Conservation (phyloP, 148 eudicot species). For the Nyssa sinensis region DNA sequence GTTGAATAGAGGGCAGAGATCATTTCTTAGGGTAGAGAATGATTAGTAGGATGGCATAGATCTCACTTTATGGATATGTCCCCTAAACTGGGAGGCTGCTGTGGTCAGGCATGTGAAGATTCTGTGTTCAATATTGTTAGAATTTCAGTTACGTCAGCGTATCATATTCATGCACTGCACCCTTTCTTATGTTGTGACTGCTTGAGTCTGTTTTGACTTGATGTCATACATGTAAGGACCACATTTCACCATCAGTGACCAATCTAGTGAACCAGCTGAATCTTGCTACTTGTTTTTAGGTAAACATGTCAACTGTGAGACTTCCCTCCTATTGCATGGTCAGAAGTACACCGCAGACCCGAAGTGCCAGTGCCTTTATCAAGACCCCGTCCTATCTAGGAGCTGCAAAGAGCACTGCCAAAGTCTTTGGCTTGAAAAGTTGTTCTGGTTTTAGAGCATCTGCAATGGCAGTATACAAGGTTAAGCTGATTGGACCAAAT, state of each 20-base stretch:
- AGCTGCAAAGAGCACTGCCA: conserved; percentile 34
- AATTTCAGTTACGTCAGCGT: not conserved
- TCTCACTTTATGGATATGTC: not conserved
- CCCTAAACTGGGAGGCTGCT: not conserved
- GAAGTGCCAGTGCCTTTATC: conserved; percentile 17
- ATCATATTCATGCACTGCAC: not conserved
- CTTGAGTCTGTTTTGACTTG: not conserved
- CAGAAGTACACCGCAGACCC: conserved; percentile 25
- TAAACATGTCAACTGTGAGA: conserved; percentile 45
- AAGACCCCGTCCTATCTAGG: conserved; percentile 38
- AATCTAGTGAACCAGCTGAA: not conserved
- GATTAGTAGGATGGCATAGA: too few relatives aligned
- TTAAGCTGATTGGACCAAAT: conserved; percentile 58
- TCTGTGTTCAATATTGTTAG: not conserved
- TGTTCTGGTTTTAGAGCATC: conserved; percentile 27
- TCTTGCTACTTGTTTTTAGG: conserved; percentile 25
- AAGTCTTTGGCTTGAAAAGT: conserved; percentile 45
- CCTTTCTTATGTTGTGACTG: not conserved
- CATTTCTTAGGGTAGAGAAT: too few relatives aligned
- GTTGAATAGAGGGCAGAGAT: too few relatives aligned
- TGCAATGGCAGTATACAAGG: conserved; percentile 66
- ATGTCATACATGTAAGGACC: not conserved
- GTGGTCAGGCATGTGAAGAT: not conserved
- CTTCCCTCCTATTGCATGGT: conserved; percentile 43
- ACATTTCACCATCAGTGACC: not conserved